These are phyloP conservation scores for Fraxinus cuspidata DNA, from an alignment of 257 asterid genomes.

Conservation along the genomic window DNA sequence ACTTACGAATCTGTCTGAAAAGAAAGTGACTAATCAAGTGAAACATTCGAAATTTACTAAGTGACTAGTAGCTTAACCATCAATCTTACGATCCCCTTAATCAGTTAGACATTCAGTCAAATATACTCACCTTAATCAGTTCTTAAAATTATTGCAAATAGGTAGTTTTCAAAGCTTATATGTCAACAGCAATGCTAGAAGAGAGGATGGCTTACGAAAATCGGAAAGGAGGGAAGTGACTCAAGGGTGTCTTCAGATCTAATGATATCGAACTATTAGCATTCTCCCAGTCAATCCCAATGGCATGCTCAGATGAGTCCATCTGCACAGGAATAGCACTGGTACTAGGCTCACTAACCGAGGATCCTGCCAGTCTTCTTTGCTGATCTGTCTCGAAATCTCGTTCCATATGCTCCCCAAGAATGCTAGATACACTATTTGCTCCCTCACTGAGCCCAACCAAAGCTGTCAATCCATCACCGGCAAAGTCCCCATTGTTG, in stretches of 20 bases:
- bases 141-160: not conserved
- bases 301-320: conserved; percentile 59
- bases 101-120: conserved; percentile 15
- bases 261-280: conserved; percentile 66
- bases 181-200: conserved; percentile 19
- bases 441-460: conserved; percentile 94
- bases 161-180: conserved; percentile 9
- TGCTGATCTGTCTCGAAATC: conserved; percentile 53
- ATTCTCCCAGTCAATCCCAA: conserved; percentile 77
- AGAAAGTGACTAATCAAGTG: conserved; percentile 4
- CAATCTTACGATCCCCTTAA: conserved; percentile 13
- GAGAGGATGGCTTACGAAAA: conserved; percentile 71
- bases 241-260: conserved; percentile 93
- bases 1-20: conserved; percentile 7
- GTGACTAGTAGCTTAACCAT: not conserved
- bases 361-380: conserved; percentile 47
- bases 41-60: conserved; percentile 2
- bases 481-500: conserved; percentile 71
- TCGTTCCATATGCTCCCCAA: conserved; percentile 60
- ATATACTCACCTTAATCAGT: conserved; percentile 11
- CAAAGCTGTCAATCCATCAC: conserved; percentile 93
- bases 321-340: conserved; percentile 62
- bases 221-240: conserved; percentile 94
- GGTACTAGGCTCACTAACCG: conserved; percentile 54
- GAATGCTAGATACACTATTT: conserved; percentile 46